A percentile compares a stretch with the other conserved stretches of the same genome.
Conservation (phyloP, 2,329 filamentous ascomycete species). For the Fusarium haematococcum region DNA sequence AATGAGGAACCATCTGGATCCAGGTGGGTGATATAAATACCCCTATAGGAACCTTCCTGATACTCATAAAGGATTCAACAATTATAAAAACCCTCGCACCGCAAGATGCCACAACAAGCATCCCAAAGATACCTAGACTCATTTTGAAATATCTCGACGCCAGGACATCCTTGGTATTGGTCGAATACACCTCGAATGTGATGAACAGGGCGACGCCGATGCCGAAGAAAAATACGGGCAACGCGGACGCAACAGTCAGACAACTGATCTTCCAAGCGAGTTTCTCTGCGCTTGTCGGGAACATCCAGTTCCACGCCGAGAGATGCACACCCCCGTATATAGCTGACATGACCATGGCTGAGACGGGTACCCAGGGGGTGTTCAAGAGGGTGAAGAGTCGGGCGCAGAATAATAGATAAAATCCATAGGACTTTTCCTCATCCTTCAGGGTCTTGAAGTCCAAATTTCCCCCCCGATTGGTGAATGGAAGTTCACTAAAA, state of each 20-base stretch:
- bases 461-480: not conserved
- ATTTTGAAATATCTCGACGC: not conserved
- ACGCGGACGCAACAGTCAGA: not conserved
- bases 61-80: not conserved
- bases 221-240: not conserved
- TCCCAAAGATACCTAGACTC: not conserved
- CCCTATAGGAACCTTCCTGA: slow-evolving; percentile 7
- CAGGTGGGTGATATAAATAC: slow-evolving; percentile 2
- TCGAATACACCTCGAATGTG: not conserved
- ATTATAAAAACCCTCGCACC: not conserved
- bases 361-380: not conserved
- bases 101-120: not conserved
- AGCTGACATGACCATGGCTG: not conserved
- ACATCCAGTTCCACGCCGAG: not conserved
- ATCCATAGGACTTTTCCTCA: not conserved
- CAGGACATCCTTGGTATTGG: not conserved
- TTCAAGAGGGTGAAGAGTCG: not conserved
- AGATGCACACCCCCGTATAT: slow-evolving; percentile 1
- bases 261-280: not conserved
- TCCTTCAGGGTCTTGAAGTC: not conserved
- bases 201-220: not conserved
- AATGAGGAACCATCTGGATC: slow-evolving; percentile 13
- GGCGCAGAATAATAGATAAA: not conserved
- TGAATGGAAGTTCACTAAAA: not conserved
- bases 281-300: not conserved